phyloP scores from a whole-genome alignment of 768 basidiomycete genomes.

The Calocybe indica region DNA sequence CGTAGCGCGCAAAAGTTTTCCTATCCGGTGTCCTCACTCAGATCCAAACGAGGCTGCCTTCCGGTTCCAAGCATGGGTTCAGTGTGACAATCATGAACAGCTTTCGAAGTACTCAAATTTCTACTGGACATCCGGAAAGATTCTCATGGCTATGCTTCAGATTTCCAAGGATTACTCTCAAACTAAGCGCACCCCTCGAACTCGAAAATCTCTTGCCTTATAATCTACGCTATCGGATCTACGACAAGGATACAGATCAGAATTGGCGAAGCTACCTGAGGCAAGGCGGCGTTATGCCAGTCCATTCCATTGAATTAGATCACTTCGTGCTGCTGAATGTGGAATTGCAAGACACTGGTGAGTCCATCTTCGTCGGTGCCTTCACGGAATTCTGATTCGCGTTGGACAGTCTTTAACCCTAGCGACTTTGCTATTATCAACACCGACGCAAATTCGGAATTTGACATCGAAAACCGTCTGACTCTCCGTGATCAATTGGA shows the following conservation, averaged over 20 bases:
- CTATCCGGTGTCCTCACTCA: conserved; percentile 80
- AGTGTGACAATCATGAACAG: conserved; percentile 52
- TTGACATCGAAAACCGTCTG: conserved; percentile 71
- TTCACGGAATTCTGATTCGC: not conserved
- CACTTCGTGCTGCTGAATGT: conserved; percentile 89
- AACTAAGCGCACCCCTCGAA: conserved; percentile 89
- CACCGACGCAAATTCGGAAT: conserved; percentile 86
- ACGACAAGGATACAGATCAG: conserved; percentile 90
- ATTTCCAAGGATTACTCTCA: conserved; percentile 80
- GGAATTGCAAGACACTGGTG: conserved; percentile 88
- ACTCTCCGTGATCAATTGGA: conserved; percentile 67
- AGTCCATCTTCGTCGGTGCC: conserved; percentile 8
- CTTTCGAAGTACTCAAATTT: conserved; percentile 1
- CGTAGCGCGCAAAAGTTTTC: conserved; percentile 58
- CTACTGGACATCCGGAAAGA: too few relatives aligned
- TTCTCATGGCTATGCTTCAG: conserved; percentile 37
- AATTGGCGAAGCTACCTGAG: conserved; percentile 94
- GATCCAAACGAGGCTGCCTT: conserved; percentile 84
- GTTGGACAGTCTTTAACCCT: conserved; percentile 68
- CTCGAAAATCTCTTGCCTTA: conserved; percentile 93
- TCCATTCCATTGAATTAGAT: conserved; percentile 89
- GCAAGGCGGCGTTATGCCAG: conserved; percentile 91
- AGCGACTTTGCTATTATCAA: conserved; percentile 98
- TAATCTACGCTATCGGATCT: conserved; percentile 93
- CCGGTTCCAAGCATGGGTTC: conserved; percentile 88